Evolutionary conservation across 371 early-diverging fungal genomes (phyloP), one percentile per base, ranked within the genome.

Genomic region (Smittium mucronatum): DNA sequence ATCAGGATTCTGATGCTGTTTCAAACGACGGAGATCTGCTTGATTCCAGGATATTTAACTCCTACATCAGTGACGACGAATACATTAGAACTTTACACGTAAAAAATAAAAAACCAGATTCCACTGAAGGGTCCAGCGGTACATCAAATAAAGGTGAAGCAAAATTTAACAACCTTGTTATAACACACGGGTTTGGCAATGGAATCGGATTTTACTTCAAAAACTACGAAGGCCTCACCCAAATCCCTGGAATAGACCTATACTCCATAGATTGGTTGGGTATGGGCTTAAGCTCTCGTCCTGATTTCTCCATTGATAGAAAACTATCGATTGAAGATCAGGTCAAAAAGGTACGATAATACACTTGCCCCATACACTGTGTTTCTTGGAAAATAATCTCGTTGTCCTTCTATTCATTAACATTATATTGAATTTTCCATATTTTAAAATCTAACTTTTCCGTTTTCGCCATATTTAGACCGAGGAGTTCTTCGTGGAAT

Each of bases 151-250:
- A 33, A 25, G 34, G 34, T 11, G 32, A 17, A 30, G 32, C 32
- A 15, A 35, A 17, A 11, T 11, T 2, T 8, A 67, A 71, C 70
- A 79, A 81, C 64, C 76, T 94, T 36, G 94, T 94, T 1, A 81
- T 94, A 65, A 85, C 88, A 68, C 97, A 96, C 76, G 97, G 97
- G 15, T 96, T 88, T 75, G 95, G 95, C 29, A 90, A 91, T n/a
- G 97, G 93, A 26, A 76, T 96, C 16, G 97, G 92, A 0, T 92
- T 91, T 75, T 96, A 89, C 77, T 94, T 87, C 78, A 79, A 89
- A 71, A 94, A 93, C 76, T 91, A 83, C 75, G 82, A 82, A 67
- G 82, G 81, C 61, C 77, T 96, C 29, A 82, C 84, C 63, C 80
- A 85, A 70, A 77, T 86, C 31, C 83, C 84, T 21, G 87, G 86